A percentile compares a stretch with the other conserved stretches of the same genome.
phyloP scores from a whole-genome alignment of 148 eudicot genomes.

The Polygonum maritimum region DNA sequence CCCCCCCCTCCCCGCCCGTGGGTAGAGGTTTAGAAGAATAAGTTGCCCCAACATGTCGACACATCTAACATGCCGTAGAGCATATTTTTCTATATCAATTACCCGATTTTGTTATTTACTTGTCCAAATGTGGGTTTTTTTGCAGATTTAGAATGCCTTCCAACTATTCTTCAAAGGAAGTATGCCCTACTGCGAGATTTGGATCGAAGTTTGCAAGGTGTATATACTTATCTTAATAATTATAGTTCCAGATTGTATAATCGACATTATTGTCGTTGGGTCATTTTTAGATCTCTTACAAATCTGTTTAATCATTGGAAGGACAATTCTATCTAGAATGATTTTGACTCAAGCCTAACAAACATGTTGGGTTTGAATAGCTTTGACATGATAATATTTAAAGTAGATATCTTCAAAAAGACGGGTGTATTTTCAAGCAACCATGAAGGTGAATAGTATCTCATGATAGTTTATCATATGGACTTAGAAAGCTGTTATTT shows the following conservation, averaged over 20 bases:
- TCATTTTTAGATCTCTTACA: not conserved
- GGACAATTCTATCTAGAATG: not conserved
- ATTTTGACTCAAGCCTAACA: not conserved
- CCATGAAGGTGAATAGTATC: not conserved
- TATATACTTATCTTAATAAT: conserved; percentile 6
- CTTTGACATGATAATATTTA: not conserved
- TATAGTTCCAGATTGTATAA: not conserved
- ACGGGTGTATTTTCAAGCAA: not conserved
- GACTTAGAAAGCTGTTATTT: not conserved
- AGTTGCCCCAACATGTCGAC: not conserved
- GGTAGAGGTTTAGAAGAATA: not conserved
- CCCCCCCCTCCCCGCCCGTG: not conserved
- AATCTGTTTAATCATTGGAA: not conserved
- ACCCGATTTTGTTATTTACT: not conserved
- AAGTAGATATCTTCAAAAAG: not conserved
- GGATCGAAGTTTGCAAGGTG: conserved; percentile 87
- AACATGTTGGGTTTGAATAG: not conserved
- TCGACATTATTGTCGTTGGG: not conserved
- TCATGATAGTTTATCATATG: not conserved
- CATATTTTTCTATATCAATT: not conserved
- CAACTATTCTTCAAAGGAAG: conserved; percentile 69
- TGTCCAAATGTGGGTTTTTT: not conserved
- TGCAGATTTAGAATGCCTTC: conserved; percentile 78
- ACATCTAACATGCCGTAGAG: not conserved
- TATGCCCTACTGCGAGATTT: conserved; percentile 74